Base-by-base conservation (phyloP, 2,329 filamentous ascomycete genomes). In the Biscogniauxia marginata region DNA sequence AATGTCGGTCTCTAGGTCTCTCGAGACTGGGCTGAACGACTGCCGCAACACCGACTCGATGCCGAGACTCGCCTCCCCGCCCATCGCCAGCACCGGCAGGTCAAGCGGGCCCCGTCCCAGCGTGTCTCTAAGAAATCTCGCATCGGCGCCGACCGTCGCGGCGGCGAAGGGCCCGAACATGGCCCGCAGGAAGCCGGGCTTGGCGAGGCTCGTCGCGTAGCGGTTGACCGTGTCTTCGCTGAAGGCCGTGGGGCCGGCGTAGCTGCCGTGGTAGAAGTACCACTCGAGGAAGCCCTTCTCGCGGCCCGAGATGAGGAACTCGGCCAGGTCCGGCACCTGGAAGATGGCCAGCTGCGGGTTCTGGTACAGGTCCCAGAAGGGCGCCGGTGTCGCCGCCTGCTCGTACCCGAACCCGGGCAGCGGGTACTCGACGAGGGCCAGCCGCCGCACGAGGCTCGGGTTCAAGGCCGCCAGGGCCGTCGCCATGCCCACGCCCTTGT, bases 241-340 rank as follows among this genome's bases (percentile, higher is more conserved):
- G 11, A 79, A 69, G 1, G 70, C 65, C 30, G 70, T 62, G 1
- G 63, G 63, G 0, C 77, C 76, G 0, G 74, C 72, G 58, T 79
- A 80, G 18, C 70, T 73, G 0, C 67, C 67, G 30, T 80, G 77
- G 55, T 67, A 79, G 54, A 79, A 79, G 50, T 78, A 79, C 77
- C 77, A 79, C 16, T 70, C 60, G 1, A 79, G 62, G 58, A 79
- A 64, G 55, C 77, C 66, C 56, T 67, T 73, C 60, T 79, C 77
- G 1, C 70, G 69, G 0, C 74, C 76, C 0, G 62, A 62, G 56
- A 80, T 75, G 54, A 80, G 74, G 54, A 75, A 79, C 52, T 77
- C 71, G 0, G 78, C 78, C 2, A 76, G 67, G 21, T 80, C 78
- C 0, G 78, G 71, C 7, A 80, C 73, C 22, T 71, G 69, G 63